Evolutionary conservation across 768 basidiomycete genomes (phyloP).

Genomic region (Pleurotus pulmonarius): DNA sequence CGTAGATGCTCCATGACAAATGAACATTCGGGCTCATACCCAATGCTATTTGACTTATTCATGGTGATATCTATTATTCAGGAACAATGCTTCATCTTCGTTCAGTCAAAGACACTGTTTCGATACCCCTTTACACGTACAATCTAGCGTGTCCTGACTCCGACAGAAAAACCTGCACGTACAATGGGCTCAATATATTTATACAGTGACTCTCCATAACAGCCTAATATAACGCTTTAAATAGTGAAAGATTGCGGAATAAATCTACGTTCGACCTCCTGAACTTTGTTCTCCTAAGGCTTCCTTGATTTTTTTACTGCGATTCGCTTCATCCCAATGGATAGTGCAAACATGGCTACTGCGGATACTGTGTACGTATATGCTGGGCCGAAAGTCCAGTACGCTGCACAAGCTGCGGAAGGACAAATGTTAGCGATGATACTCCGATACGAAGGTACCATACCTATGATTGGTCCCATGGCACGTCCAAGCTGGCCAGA

Average conservation of each 20-base stretch:
- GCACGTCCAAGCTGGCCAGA: constrained; percentile 95
- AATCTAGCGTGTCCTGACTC: background rate
- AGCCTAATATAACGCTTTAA: background rate
- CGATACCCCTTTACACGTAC: constrained; percentile 1
- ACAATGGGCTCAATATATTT: background rate
- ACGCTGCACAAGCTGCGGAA: constrained; percentile 70
- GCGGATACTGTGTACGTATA: constrained; percentile 68
- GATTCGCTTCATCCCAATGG: constrained; percentile 52
- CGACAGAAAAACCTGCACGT: background rate
- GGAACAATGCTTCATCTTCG: constrained; percentile 6
- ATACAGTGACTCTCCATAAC: too few relatives aligned
- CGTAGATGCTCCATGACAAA: background rate
- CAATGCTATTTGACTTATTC: background rate
- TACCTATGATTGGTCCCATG: constrained; percentile 86
- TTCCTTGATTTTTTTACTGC: constrained; percentile 29
- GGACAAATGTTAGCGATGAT: constrained; percentile 12
- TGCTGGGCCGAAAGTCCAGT: constrained; percentile 86
- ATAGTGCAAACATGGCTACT: constrained; percentile 59
- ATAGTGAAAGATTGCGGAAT: background rate
- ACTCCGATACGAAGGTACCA: constrained; percentile 18
- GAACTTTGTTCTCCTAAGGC: too few relatives aligned
- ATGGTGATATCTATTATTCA: background rate
- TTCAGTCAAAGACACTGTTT: background rate
- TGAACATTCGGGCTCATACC: background rate
- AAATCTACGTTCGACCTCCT: background rate